Evolutionary conservation across 805 yeast species (phyloP).

Genomic region (Barnettozyma salicaria): DNA sequence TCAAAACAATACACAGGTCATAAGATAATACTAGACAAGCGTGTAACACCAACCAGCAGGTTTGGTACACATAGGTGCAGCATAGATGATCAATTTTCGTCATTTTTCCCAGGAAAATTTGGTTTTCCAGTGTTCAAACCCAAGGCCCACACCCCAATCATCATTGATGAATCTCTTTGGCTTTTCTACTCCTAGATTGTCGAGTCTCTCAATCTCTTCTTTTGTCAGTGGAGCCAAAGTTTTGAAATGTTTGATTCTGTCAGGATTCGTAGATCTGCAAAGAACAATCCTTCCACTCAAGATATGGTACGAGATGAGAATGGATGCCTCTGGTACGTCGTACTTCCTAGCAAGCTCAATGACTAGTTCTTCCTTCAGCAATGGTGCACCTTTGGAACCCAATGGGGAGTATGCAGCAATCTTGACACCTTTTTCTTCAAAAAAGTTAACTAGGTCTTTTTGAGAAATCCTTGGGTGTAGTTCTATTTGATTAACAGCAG

Average conservation of each 20-base stretch:
- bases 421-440: conserved; percentile 45
- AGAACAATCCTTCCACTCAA: conserved; percentile 54
- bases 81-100: background rate
- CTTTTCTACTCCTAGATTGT: conserved; percentile 26
- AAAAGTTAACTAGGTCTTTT: conserved; percentile 45
- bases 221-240: conserved; percentile 33
- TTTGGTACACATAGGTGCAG: background rate
- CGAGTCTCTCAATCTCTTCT: conserved; percentile 37
- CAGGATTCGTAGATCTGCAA: conserved; percentile 68
- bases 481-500: conserved; percentile 59
- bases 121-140: conserved; percentile 17
- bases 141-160: conserved; percentile 20
- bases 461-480: conserved; percentile 72
- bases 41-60: no score
- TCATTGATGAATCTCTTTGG: conserved; percentile 30
- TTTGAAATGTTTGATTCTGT: conserved; percentile 45
- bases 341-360: conserved; percentile 52
- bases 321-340: conserved; percentile 45
- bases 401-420: conserved; percentile 57
- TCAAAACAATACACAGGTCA: background rate
- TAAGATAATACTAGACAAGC: background rate
- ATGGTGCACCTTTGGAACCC: conserved; percentile 63
- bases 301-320: conserved; percentile 59
- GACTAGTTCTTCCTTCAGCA: conserved; percentile 45
- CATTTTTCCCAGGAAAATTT: conserved; percentile 17